These are phyloP conservation scores for Apocynum venetum DNA, from an alignment of 257 asterid species.

Conservation along the genomic window DNA sequence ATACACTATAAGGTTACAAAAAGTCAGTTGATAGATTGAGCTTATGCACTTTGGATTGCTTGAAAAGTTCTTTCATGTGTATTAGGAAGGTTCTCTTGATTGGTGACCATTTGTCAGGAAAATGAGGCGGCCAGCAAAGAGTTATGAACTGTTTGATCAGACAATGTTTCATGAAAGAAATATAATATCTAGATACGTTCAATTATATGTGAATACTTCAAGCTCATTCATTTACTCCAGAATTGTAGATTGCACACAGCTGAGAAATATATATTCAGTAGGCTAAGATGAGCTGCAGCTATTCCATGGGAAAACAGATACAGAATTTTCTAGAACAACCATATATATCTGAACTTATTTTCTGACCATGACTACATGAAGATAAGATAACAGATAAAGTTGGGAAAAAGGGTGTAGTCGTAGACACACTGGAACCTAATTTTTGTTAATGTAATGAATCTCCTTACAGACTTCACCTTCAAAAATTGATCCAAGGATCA, in stretches of 20 bases:
- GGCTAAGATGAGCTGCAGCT: not conserved
- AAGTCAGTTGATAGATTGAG: not conserved
- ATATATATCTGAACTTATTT: not conserved
- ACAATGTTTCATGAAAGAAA: not conserved
- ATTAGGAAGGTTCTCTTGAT: not conserved
- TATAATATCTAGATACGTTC: not conserved
- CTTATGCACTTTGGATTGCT: not conserved
- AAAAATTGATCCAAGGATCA: not conserved
- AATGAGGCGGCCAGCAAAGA: not conserved
- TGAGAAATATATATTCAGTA: not conserved
- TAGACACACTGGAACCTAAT: not conserved
- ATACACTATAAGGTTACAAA: not conserved
- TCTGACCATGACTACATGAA: not conserved
- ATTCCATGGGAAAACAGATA: not conserved
- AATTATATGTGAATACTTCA: not conserved
- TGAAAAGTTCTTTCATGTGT: not conserved
- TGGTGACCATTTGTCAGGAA: not conserved
- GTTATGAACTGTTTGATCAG: not conserved
- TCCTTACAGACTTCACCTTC: not conserved
- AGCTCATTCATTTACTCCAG: not conserved
- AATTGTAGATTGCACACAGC: not conserved
- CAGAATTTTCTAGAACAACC: not conserved
- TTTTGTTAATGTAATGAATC: not conserved
- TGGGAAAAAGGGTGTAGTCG: not conserved
- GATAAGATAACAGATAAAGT: not conserved